Evolutionary conservation across 108 stramenopile genomes (phyloP).

Genomic region (Schizochytrium sp.): DNA sequence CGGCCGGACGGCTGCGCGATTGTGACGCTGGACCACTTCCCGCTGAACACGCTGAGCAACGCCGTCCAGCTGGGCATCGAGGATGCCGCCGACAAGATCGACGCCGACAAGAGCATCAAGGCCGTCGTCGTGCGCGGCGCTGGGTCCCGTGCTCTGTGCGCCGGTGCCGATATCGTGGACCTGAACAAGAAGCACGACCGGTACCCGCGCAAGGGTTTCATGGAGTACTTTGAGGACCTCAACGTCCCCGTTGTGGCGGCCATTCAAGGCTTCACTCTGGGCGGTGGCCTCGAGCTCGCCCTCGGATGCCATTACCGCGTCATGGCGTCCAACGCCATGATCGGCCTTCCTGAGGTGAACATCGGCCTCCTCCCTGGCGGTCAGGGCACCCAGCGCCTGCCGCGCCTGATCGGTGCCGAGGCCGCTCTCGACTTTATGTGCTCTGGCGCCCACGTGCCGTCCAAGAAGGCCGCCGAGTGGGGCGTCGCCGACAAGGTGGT

Average conservation of each 20-base stretch:
- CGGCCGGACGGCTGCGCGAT: not conserved
- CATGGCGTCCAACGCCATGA: conserved; percentile 43
- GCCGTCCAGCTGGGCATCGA: conserved; percentile 17
- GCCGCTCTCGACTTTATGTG: conserved; percentile 72
- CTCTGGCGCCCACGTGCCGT: conserved; percentile 54
- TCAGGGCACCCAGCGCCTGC: conserved; percentile 91
- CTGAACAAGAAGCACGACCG: conserved; percentile 56
- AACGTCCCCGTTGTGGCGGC: conserved; percentile 91
- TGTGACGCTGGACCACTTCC: conserved; percentile 9
- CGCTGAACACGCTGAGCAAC: not conserved
- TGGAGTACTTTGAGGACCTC: conserved; percentile 55
- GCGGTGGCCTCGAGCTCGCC: conserved; percentile 89
- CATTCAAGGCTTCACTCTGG: conserved; percentile 72
- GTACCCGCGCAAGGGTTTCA: conserved; percentile 49
- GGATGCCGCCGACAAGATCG: conserved; percentile 3
- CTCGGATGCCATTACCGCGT: conserved; percentile 84
- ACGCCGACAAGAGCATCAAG: not conserved
- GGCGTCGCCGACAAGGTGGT: conserved; percentile 58
- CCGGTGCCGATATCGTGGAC: conserved; percentile 79
- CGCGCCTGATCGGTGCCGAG: conserved; percentile 65
- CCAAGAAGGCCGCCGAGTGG: conserved; percentile 43
- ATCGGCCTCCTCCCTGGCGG: conserved; percentile 93
- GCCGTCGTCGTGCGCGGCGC: conserved; percentile 6
- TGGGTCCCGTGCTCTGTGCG: conserved; percentile 46
- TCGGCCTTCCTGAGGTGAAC: conserved; percentile 86